Conservation (phyloP, 306 rosid species). For the Quercus dentata region DNA sequence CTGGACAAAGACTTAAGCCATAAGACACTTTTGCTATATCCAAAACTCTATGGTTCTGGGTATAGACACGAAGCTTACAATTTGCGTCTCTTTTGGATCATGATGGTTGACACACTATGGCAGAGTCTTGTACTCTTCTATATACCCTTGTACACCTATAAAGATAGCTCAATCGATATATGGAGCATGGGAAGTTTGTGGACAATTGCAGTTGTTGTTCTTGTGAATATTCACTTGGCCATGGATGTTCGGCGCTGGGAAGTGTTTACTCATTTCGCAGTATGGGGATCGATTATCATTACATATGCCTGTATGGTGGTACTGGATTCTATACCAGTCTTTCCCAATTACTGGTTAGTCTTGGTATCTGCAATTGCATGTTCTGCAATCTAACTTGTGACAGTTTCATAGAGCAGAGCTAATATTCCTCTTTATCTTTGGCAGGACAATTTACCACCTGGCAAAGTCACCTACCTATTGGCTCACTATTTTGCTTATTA, state of each 20-base stretch:
- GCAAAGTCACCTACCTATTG: constrained; percentile 72
- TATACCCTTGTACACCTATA: constrained; percentile 68
- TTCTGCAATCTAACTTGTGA: constrained; percentile 15
- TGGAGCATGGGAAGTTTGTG: constrained; percentile 98
- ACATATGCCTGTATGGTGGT: constrained; percentile 86
- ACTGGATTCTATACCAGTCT: constrained; percentile 78
- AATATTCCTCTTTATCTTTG: constrained; percentile 20
- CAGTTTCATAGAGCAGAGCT: constrained; percentile 16
- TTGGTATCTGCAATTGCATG: constrained; percentile 3
- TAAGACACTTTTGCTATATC: constrained; percentile 66
- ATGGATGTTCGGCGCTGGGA: constrained; percentile 92
- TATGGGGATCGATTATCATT: constrained; percentile 90
- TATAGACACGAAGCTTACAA: constrained; percentile 90
- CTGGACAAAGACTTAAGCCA: constrained; percentile 88
- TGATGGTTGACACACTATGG: constrained; percentile 95
- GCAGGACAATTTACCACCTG: constrained; percentile 81
- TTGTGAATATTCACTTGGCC: constrained; percentile 89
- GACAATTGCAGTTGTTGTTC: constrained; percentile 93
- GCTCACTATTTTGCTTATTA: constrained; percentile 76
- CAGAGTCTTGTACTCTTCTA: constrained; percentile 95
- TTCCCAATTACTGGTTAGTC: constrained; percentile 92
- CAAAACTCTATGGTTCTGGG: constrained; percentile 84
- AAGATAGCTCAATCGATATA: constrained; percentile 80
- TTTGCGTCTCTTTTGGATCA: constrained; percentile 80
- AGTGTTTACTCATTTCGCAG: constrained; percentile 68